Evolutionary conservation across 495 filamentous ascomycete species (phyloP).

Genomic region (Lasiosphaeriaceae sp.): DNA sequence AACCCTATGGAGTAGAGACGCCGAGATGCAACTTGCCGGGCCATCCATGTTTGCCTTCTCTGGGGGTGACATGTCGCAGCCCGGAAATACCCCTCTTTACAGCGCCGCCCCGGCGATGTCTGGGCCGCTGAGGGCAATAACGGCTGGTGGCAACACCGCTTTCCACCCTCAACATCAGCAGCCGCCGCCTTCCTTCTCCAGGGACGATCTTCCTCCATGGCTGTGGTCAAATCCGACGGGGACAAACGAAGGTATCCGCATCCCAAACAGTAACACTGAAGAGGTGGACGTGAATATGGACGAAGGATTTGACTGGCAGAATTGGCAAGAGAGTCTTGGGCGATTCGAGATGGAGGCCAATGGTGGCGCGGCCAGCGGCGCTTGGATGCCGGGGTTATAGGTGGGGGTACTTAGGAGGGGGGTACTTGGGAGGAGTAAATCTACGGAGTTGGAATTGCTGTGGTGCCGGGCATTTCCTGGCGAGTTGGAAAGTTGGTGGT

Average conservation of each 20-base stretch:
- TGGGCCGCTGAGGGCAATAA: background rate
- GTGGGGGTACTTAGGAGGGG: too few species aligned
- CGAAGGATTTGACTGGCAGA: slow-evolving; percentile 47
- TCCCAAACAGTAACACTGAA: slow-evolving; percentile 22
- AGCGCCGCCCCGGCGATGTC: background rate
- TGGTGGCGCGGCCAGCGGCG: slow-evolving; percentile 7
- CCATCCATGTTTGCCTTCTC: background rate
- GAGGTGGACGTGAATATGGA: slow-evolving; percentile 40
- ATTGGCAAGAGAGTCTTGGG: slow-evolving; percentile 39
- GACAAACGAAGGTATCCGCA: slow-evolving; percentile 10
- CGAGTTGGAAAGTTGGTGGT: too few species aligned
- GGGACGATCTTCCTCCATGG: slow-evolving; percentile 42
- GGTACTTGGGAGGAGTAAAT: too few species aligned
- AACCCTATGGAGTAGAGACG: background rate
- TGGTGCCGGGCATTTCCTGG: too few species aligned
- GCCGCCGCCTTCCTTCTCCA: background rate
- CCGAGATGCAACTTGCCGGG: background rate
- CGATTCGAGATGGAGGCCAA: slow-evolving; percentile 30
- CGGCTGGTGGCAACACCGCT: slow-evolving; percentile 4
- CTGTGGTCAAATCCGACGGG: slow-evolving; percentile 33
- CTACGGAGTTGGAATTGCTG: too few species aligned
- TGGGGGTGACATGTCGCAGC: background rate
- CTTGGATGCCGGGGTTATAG: slow-evolving; percentile 4
- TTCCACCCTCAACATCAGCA: slow-evolving; percentile 7
- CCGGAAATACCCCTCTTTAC: background rate